phyloP scores from a whole-genome alignment of 2,329 filamentous ascomycete genomes.

The Colletotrichum sublineola region DNA sequence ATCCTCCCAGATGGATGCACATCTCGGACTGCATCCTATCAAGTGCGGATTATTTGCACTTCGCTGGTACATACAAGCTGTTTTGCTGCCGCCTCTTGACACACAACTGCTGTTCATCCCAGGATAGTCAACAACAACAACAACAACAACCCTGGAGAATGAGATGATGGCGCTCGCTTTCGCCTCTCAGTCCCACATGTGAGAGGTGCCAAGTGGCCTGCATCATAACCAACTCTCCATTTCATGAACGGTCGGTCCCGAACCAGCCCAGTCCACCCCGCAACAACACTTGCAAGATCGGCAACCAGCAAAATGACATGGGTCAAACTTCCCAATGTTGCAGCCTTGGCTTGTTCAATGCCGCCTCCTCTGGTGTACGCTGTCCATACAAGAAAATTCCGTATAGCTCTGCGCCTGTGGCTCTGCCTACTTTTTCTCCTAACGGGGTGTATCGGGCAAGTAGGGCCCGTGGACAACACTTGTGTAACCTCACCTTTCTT shows the following conservation, averaged over 20 bases:
- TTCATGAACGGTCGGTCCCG: constrained; percentile 37
- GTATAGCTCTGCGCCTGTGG: not conserved
- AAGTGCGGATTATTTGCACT: not conserved
- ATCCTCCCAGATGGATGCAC: constrained; percentile 14
- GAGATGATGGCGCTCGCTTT: constrained; percentile 2
- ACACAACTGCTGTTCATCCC: constrained; percentile 8
- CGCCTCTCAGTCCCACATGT: not conserved
- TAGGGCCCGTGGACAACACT: constrained; percentile 8
- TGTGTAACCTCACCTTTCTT: constrained; percentile 22
- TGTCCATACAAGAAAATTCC: too few species aligned
- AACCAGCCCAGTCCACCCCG: constrained; percentile 17
- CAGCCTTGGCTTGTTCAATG: not conserved
- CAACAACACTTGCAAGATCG: constrained; percentile 21
- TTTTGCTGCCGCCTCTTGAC: constrained; percentile 25
- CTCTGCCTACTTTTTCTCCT: not conserved
- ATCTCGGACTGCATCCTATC: constrained; percentile 18
- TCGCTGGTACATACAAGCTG: not conserved
- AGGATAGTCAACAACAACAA: too few species aligned
- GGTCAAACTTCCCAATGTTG: not conserved
- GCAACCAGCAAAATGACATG: not conserved
- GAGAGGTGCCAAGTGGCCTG: constrained; percentile 35
- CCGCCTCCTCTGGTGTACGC: not conserved
- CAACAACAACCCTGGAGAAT: not conserved
- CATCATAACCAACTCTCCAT: constrained; percentile 17
- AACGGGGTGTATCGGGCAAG: constrained; percentile 25